Conservation (phyloP, 768 basidiomycete species). For the Tulasnella sp. region DNA sequence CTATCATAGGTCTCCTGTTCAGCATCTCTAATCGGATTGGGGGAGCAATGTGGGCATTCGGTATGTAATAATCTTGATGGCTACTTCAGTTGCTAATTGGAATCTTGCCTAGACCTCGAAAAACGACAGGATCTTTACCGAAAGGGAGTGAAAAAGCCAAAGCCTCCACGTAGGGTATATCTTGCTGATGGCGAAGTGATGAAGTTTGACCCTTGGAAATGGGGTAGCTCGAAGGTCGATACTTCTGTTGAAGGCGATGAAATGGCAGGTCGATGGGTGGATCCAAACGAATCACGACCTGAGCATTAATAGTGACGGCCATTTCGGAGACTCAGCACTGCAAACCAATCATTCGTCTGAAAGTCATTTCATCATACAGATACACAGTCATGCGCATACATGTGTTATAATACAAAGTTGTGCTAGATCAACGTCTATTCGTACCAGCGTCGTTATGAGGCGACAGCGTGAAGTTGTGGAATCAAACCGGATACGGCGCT, state of each 20-base stretch:
- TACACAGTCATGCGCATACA: too few species aligned
- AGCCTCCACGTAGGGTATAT: constrained; percentile 4
- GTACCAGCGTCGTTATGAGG: too few species aligned
- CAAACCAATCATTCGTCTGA: too few species aligned
- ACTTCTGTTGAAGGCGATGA: not conserved
- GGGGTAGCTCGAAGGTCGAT: not conserved
- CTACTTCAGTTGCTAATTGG: constrained; percentile 2
- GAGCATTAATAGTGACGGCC: too few species aligned
- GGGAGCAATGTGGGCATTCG: constrained; percentile 89
- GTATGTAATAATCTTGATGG: constrained; percentile 29
- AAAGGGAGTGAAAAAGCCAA: constrained; percentile 25
- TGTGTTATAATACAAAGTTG: too few species aligned
- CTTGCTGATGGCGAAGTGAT: constrained; percentile 3
- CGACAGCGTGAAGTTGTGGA: too few species aligned
- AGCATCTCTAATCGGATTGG: constrained; percentile 79
- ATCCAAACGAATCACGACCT: too few species aligned
- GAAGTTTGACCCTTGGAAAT: constrained; percentile 1
- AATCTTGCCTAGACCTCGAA: constrained; percentile 28
- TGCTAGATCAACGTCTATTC: too few species aligned
- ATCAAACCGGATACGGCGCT: too few species aligned
- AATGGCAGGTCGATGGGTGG: constrained; percentile 4
- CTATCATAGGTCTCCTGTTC: constrained; percentile 69
- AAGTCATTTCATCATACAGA: too few species aligned
- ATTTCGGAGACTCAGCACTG: too few species aligned
- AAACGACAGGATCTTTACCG: constrained; percentile 32